Percentiles rank a stretch among this genome's conserved stretches.
Evolutionary conservation across 108 stramenopile genomes (phyloP).

Genomic region (Parmales sp.): DNA sequence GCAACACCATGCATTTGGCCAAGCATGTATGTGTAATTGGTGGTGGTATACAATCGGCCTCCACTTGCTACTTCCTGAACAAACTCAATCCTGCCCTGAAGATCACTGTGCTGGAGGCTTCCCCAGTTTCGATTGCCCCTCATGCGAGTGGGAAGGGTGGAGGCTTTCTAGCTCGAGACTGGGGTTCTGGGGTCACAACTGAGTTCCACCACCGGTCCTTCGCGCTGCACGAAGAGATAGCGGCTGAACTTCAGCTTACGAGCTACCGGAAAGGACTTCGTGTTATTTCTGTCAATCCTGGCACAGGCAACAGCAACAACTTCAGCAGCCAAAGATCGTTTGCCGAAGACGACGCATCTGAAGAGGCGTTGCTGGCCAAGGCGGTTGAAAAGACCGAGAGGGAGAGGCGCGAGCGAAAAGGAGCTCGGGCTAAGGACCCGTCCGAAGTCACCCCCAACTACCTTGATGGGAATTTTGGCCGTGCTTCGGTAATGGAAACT

Average conservation of each 20-base stretch:
- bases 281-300: slow-evolving; percentile 56
- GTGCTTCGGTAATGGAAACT: slow-evolving; percentile 48
- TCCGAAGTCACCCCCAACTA: slow-evolving; percentile 55
- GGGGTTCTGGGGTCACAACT: slow-evolving; percentile 43
- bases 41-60: slow-evolving; percentile 69
- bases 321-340: slow-evolving; percentile 14
- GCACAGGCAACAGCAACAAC: too few species aligned
- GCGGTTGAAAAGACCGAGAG: slow-evolving; percentile 20
- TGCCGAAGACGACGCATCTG: slow-evolving; percentile 13
- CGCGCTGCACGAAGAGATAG: slow-evolving; percentile 66
- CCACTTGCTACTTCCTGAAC: slow-evolving; percentile 50
- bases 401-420: too few species aligned
- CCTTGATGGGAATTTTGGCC: slow-evolving; percentile 59
- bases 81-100: slow-evolving; percentile 20
- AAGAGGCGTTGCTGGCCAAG: too few species aligned
- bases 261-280: slow-evolving; percentile 73
- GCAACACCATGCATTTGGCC: too few species aligned
- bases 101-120: slow-evolving; percentile 63
- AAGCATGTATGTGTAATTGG: too few species aligned
- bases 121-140: slow-evolving; percentile 41
- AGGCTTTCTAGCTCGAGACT: slow-evolving; percentile 64
- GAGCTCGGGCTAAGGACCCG: too few species aligned
- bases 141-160: slow-evolving; percentile 80
- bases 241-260: slow-evolving; percentile 39
- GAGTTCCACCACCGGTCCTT: slow-evolving; percentile 50